These are phyloP conservation scores for Camptophora hylomeconis DNA, from an alignment of 2,329 filamentous ascomycete species.

Conservation along the genomic window DNA sequence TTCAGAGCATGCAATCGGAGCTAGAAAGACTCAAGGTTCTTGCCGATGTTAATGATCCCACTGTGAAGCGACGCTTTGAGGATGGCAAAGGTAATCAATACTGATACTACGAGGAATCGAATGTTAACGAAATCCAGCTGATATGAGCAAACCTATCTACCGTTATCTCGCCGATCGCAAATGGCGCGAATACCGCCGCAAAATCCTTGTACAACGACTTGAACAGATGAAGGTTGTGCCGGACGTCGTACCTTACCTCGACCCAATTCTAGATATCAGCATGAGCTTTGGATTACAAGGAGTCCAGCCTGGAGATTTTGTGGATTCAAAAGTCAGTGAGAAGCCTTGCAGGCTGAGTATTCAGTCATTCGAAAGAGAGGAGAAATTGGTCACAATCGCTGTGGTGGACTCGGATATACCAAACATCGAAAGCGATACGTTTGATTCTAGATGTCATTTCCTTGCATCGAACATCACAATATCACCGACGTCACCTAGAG, in stretches of 20 bases:
- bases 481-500: slow-evolving; percentile 44
- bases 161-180: slow-evolving; percentile 74
- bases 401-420: slow-evolving; percentile 89
- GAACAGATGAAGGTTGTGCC: slow-evolving; percentile 76
- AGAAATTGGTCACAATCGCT: slow-evolving; percentile 70
- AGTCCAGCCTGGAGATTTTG: slow-evolving; percentile 62
- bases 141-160: slow-evolving; percentile 96
- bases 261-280: slow-evolving; percentile 66
- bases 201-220: slow-evolving; percentile 72
- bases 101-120: slow-evolving; percentile 1
- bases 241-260: slow-evolving; percentile 69
- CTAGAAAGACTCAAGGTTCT: slow-evolving; percentile 73
- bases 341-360: slow-evolving; percentile 62
- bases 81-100: slow-evolving; percentile 62
- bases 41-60: slow-evolving; percentile 87
- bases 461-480: slow-evolving; percentile 63
- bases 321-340: slow-evolving; percentile 63
- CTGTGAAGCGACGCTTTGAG: slow-evolving; percentile 88
- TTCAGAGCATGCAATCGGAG: slow-evolving; percentile 58
- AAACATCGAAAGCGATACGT: slow-evolving; percentile 59
- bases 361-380: slow-evolving; percentile 70
- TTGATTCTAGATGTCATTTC: slow-evolving; percentile 74
- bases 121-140: slow-evolving; percentile 43
- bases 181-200: slow-evolving; percentile 74
- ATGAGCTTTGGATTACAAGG: slow-evolving; percentile 63